These are phyloP conservation scores for Orbilia quercus DNA, from an alignment of 2,329 filamentous ascomycete genomes.

Conservation along the genomic window DNA sequence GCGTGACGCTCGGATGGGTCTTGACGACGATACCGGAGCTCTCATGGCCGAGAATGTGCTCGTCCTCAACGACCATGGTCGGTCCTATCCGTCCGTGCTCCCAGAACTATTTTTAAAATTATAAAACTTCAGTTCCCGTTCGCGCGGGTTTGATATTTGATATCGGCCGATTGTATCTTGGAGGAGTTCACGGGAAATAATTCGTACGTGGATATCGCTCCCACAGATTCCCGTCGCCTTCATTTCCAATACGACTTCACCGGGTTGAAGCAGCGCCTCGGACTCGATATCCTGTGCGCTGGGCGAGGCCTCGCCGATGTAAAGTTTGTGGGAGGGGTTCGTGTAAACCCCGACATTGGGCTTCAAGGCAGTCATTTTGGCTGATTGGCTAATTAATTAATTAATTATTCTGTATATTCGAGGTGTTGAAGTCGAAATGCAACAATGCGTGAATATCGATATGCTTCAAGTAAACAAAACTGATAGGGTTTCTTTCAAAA, in stretches of 20 bases:
- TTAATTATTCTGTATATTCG: too few relatives aligned
- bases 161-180: too few relatives aligned
- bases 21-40: conserved; percentile 70
- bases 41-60: conserved; percentile 95
- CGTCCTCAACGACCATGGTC: conserved; percentile 83
- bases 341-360: conserved; percentile 96
- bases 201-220: conserved; percentile 65
- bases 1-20: conserved; percentile 80
- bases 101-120: conserved; percentile 88
- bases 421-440: conserved; percentile 41
- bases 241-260: conserved; percentile 82
- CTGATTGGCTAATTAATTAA: too few relatives aligned
- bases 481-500: too few relatives aligned
- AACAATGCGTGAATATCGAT: conserved; percentile 4
- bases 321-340: conserved; percentile 90
- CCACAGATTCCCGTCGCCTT: conserved; percentile 97
- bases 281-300: conserved; percentile 78
- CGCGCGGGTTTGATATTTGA: too few relatives aligned
- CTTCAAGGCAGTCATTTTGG: conserved; percentile 68
- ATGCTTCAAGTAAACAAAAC: too few relatives aligned
- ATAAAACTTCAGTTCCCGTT: too few relatives aligned
- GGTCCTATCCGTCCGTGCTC: conserved; percentile 93
- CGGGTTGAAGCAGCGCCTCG: conserved; percentile 64
- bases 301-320: conserved; percentile 83
- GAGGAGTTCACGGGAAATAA: conserved; percentile 1